Evolutionary conservation across 2,329 filamentous ascomycete genomes (phyloP).

Genomic region (Waltergamsia citrina): DNA sequence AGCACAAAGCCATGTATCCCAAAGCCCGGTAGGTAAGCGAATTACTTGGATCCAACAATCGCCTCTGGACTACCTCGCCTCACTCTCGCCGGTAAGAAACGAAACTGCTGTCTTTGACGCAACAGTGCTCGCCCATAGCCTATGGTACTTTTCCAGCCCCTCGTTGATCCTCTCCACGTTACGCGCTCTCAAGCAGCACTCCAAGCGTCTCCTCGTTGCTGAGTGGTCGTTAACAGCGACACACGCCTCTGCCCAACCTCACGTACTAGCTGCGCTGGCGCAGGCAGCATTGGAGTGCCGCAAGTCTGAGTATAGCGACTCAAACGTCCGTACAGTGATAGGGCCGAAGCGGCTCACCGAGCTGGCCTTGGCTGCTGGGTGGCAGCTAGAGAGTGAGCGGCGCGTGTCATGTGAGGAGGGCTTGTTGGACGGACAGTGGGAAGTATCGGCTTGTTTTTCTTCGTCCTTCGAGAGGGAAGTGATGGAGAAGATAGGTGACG

Average conservation of each 20-base stretch:
- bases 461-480: not conserved
- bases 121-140: conserved; percentile 36
- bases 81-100: not conserved
- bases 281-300: conserved; percentile 31
- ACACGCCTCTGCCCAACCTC: conserved; percentile 27
- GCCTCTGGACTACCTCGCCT: conserved; percentile 22
- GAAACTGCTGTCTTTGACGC: conserved; percentile 1
- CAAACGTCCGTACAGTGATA: conserved; percentile 28
- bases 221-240: conserved; percentile 23
- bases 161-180: conserved; percentile 13
- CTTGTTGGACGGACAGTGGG: conserved; percentile 1
- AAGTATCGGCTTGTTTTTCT: not conserved
- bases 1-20: conserved; percentile 33
- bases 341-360: not conserved
- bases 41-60: conserved; percentile 32
- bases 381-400: not conserved
- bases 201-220: conserved; percentile 11
- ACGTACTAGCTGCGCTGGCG: conserved; percentile 41
- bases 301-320: conserved; percentile 18
- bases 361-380: not conserved
- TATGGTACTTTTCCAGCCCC: conserved; percentile 42
- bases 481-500: not conserved
- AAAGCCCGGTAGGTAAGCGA: conserved; percentile 24
- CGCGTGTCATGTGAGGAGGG: not conserved
- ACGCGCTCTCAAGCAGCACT: conserved; percentile 10